Base-by-base conservation (phyloP, 352 stramenopile species). In the Phytophthora podocarpi region DNA sequence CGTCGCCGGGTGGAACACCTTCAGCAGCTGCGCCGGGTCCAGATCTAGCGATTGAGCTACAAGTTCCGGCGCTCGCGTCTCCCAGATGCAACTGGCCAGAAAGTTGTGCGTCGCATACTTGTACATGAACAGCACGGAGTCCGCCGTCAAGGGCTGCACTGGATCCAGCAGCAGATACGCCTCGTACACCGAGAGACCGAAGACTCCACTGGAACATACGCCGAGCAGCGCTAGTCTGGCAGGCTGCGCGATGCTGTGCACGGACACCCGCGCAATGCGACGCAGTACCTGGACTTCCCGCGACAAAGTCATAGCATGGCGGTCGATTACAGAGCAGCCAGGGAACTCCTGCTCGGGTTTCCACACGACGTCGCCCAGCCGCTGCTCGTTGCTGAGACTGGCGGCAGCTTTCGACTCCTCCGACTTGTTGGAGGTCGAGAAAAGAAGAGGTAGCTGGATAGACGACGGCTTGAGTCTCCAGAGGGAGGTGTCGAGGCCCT, bases 91-190 rank as follows among this genome's bases (percentile, higher is more conserved):
- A 52, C 77, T 87, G 39, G 80, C 74, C 24, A 85, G 67, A 52
- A 87, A 85, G 51, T 89, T 87, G 51, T 87, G 71, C 20, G 67
- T 64, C 39, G 80, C 65, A 48, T 87, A 89, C 31, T 83, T 82
- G 64, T 66, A 76, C 39, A 78, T 72, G 57, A 89, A 89, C 23
- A 59, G 40, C 7, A 79, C 1, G 9, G 73, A 57, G 16, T 89
- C 71, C 0, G 32, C n/a, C 5, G 60, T 74, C 28, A 59, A 16
- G 7, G 63, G 49, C 4, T 64, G 72, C 32, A 50, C 31, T 1
- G 72, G 51, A 27, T 81, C 74, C 28, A 84, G 26, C 21, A 88
- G 55, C 27, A 88, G 26, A 45, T 72, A 57, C 20, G 71, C 74
- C 21, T 88, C 78, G 55, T 86, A 88, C 23, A 57, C 58, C 3